Evolutionary conservation across 2,329 filamentous ascomycete genomes (phyloP).

Genomic region (Diaporthe ampelina): DNA sequence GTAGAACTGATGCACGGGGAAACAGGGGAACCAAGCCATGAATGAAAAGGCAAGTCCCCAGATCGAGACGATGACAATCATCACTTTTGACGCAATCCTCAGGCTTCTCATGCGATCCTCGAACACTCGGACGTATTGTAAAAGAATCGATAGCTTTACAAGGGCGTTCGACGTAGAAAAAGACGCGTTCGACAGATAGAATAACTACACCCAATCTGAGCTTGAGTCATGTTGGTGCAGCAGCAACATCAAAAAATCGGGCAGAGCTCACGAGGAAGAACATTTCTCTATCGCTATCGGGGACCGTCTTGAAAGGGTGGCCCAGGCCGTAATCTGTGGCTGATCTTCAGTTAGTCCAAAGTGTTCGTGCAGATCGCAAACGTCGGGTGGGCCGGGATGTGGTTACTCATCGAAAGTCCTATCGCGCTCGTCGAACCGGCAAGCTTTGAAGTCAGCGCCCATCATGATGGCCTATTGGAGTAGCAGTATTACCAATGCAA

Average conservation of each 20-base stretch:
- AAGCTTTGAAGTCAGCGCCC: conserved; percentile 13
- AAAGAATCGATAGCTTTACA: neutral
- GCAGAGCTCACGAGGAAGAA: conserved; percentile 12
- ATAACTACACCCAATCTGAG: neutral
- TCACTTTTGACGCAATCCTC: neutral
- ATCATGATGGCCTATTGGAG: neutral
- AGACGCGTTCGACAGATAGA: conserved; percentile 6
- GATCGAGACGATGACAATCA: neutral
- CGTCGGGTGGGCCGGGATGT: neutral
- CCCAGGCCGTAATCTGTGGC: neutral
- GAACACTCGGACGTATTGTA: conserved; percentile 4
- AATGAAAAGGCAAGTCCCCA: conserved; percentile 5
- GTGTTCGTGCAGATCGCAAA: neutral
- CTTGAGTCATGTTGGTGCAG: conserved; percentile 7
- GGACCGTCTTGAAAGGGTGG: neutral
- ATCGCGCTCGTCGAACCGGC: conserved; percentile 7
- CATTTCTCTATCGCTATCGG: conserved; percentile 11
- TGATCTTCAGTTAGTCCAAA: neutral
- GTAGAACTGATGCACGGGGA: neutral
- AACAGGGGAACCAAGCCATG: conserved; percentile 8
- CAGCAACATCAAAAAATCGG: neutral
- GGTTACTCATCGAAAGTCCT: neutral
- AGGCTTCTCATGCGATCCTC: neutral
- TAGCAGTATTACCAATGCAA: conserved; percentile 6
- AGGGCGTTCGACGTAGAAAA: conserved; percentile 12